Base-by-base conservation (phyloP, 768 basidiomycete species). In the Leccinellum luteum region DNA sequence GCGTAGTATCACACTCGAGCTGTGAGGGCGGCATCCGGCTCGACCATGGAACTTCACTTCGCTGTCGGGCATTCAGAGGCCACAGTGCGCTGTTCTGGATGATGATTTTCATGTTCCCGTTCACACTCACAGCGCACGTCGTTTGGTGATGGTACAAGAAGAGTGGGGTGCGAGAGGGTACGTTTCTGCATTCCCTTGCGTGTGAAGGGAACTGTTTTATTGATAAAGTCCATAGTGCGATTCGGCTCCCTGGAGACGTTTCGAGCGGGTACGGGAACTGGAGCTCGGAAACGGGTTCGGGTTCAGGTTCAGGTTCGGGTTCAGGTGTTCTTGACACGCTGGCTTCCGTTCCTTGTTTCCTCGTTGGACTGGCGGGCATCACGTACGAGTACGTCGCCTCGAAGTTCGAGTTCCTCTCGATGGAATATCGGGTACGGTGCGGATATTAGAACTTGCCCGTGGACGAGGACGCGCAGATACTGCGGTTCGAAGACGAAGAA, bases 341-440 rank as follows among this genome's bases (percentile, higher is more conserved):
- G 41, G 92, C 91, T 1, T 92, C 90, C 12, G 83, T 98, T 3
- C 95, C 95, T 0, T 95, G 89, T 86, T 95, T 90, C 78, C 68
- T 95, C 51, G 65, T 97, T 44, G 95, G 94, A 19, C 63, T 94
- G 23, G 82, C 78, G 0, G 84, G 89, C 2, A 84, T 92, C 56
- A 89, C 84, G 3, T 87, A 81, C 74, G 88, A 87, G 67, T 85
- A 82, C 73, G 78, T 86, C 2, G 67, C 78, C 0, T 83, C 82
- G 21, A 75, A 70, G 51, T 60, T 82, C 47, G 83, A 82, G 15
- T 60, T 62, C 2, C 7, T 74, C 4, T 68, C 69, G 5, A 63
- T 73, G 30, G 69, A 76, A 44, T 77, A 83, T 61, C 74, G 79
- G 17, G 57, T 81, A 10, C 77, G 84, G 55, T 75, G 84, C n/a